Base-by-base conservation (phyloP, 164 flowering plant species). In the Vitis rupestris region DNA sequence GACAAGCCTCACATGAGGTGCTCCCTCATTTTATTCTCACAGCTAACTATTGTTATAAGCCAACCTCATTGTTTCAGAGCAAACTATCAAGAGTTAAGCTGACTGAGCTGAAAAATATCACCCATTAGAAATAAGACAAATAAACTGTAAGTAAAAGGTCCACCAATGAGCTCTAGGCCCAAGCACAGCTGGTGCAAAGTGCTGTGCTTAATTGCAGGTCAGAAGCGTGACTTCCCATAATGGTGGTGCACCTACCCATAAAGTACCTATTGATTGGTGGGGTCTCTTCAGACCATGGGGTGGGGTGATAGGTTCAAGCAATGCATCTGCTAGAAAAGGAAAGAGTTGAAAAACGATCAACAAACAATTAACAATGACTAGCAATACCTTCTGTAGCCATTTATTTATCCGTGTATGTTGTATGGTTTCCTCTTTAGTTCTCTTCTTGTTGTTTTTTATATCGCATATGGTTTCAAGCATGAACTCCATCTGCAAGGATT, bases 391-490 rank as follows among this genome's bases (percentile, higher is more conserved):
- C 73, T 89, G 97, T 49, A 96, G 84, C 98, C 99, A 96, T 81
- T 90, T 96, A 80, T 90, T 96, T 61, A 93, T 82, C 67, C 90
- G 74, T 3, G 90, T 82, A 68, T 89, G 93, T 50, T 82, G 95
- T 50, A 76, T 73, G 62, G 89, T 64, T 68, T 93, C 98, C 67
- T 88, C 97, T 71, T 85, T 93, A 16, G 85, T 49, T 75, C 80
- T 85, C 75, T 78, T 90, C 68, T 89, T 96, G 75, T 96, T 96
- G 83, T 96, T 96, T 78, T 96, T 96, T 64, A 96, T 96, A 63
- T 93, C 98, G 67, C 76, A 81, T 76, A 96, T 96, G 72, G 93
- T 93, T 72, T 92, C 97, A 72, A 96, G 90, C 99, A 96, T 93
- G 79, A 89, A 90, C 63, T 91, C 97, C 97, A 96, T 91, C 98